Evolutionary conservation across 345 rosid species (phyloP), one percentile per base, ranked within the genome.

Genomic region (Salix purpurea): DNA sequence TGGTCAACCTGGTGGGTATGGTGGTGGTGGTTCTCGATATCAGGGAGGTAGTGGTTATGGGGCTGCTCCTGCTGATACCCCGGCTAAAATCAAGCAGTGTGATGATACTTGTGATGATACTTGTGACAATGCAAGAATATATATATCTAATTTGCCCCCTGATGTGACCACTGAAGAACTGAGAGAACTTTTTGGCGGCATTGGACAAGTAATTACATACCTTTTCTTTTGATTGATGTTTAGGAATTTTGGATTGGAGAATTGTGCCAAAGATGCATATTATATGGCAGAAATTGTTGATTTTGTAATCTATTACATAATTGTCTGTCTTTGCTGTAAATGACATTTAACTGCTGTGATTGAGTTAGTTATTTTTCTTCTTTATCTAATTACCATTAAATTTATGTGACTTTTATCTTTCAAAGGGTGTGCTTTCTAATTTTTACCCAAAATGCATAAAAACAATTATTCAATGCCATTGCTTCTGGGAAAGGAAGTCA

Each of bases 101-200:
- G 97, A 94, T 81, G 98, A 30, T 30, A 81, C 84, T 74, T 96
- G 99, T 83, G 96, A 72, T 72, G 96, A 90, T 76, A 79, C 85
- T 52, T 96, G 98, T 83, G 98, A 94, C 87, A 96, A 94, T 82
- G 72, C 97, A 37, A 91, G 99, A 82, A 91, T 96, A 74, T 94
- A 96, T 87, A 92, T 96, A 81, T 92, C 99, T 75, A 96, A 94
- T 84, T 86, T 96, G 88, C 99, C 99, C 40, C 85, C 90, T 24
- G 97, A 92, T 89, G 98, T 96, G 84, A 92, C 97, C 32, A 71
- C 60, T 69, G 99, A 96, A 68, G 94, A 96, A 80, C 86, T 96
- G 85, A 87, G 83, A 75, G 97, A 92, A 26, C 96, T 96, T 81
- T 96, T 96, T 81, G 97, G 97, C 54, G 97, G 99, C 89, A 91